phyloP scores from a whole-genome alignment of 495 filamentous ascomycete species.

The Talaromyces borbonicus region DNA sequence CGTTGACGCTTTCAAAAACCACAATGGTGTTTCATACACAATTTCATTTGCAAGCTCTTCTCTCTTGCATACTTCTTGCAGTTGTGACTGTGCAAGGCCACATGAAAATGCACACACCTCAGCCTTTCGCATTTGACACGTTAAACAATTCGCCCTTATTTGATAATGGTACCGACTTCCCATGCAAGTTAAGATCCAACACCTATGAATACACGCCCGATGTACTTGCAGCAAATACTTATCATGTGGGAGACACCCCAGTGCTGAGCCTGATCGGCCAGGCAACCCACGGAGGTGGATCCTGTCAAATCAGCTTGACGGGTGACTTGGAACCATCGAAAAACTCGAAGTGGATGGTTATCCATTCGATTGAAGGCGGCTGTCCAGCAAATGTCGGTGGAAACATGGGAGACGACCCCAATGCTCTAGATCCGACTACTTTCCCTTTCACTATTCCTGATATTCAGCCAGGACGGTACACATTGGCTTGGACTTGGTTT shows the following conservation, averaged over 20 bases:
- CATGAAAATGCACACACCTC: conserved; percentile 59
- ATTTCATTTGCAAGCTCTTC: neutral
- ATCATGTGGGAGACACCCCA: conserved; percentile 21
- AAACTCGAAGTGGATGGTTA: conserved; percentile 56
- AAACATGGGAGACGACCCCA: conserved; percentile 23
- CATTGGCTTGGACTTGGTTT: conserved; percentile 85
- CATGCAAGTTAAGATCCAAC: conserved; percentile 53
- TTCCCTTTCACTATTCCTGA: conserved; percentile 41
- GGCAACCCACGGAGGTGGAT: conserved; percentile 80
- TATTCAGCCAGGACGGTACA: conserved; percentile 42
- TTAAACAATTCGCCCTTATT: conserved; percentile 54
- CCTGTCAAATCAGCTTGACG: conserved; percentile 78
- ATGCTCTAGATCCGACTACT: conserved; percentile 12
- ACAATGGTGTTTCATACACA: neutral
- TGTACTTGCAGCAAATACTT: conserved; percentile 17
- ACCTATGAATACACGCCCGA: conserved; percentile 11
- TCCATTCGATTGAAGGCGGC: conserved; percentile 71
- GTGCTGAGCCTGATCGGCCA: conserved; percentile 25
- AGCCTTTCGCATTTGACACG: conserved; percentile 46
- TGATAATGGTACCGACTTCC: conserved; percentile 56
- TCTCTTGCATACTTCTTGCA: conserved; percentile 34
- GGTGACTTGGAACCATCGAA: conserved; percentile 54
- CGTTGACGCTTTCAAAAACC: neutral
- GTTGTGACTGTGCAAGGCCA: conserved; percentile 47
- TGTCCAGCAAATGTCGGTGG: conserved; percentile 52